phyloP scores from a whole-genome alignment of 306 rosid genomes.

The Dalbergia cultrata region DNA sequence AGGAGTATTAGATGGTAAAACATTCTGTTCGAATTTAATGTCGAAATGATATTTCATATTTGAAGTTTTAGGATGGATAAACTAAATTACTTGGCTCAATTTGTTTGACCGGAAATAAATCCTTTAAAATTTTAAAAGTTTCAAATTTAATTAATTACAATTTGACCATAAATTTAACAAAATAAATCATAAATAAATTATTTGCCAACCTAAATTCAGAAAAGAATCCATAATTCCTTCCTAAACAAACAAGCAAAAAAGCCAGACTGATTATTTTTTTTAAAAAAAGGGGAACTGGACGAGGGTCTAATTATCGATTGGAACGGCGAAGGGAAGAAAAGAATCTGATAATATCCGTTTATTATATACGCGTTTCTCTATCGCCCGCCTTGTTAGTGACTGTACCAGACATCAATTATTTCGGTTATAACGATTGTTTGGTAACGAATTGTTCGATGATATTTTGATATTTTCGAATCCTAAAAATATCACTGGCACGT shows the following conservation, averaged over 20 bases:
- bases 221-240: neutral
- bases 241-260: neutral
- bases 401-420: conserved; percentile 25
- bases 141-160: too few relatives aligned
- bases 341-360: conserved; percentile 25
- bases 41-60: too few relatives aligned
- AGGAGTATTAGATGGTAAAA: too few relatives aligned
- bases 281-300: neutral
- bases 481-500: neutral
- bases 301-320: conserved; percentile 19
- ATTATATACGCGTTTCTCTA: conserved; percentile 41
- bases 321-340: conserved; percentile 32
- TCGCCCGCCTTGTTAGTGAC: neutral
- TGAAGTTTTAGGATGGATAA: too few relatives aligned
- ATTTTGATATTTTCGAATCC: neutral
- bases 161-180: too few relatives aligned
- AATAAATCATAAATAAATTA: too few relatives aligned
- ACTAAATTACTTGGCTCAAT: too few relatives aligned
- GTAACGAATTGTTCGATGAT: neutral
- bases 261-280: too few relatives aligned
- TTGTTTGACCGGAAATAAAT: too few relatives aligned
- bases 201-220: too few relatives aligned
- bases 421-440: neutral
- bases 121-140: too few relatives aligned
- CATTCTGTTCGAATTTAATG: too few relatives aligned